Conservation (phyloP, 2,329 filamentous ascomycete genomes). For the Talaromyces rugulosus region DNA sequence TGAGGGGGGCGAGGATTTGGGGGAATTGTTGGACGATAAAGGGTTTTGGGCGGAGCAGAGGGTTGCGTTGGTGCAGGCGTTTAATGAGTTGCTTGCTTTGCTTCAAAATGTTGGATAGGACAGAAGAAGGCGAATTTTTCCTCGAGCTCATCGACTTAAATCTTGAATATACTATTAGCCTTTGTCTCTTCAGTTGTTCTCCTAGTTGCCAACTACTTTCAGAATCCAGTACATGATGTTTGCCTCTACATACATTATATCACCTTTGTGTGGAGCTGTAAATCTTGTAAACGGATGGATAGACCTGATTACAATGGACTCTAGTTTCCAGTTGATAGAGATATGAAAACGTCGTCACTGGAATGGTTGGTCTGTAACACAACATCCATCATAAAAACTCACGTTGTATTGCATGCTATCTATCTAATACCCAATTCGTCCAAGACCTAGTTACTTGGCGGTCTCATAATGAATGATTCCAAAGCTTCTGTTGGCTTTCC, state of each 20-base stretch:
- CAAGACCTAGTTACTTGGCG: neutral
- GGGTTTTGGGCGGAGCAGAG: neutral
- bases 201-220: no score
- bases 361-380: neutral
- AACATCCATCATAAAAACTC: neutral
- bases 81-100: neutral
- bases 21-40: neutral
- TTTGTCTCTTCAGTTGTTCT: no score
- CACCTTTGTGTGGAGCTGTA: no score
- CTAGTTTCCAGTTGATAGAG: no score
- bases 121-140: no score
- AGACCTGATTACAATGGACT: no score
- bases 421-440: neutral
- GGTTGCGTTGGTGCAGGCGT: neutral
- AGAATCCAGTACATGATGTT: no score
- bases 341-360: no score
- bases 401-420: neutral
- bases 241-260: no score
- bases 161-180: no score
- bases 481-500: slow-evolving; percentile 1
- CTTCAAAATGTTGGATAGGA: neutral
- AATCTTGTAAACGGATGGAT: no score
- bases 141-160: no score
- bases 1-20: neutral
- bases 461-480: neutral